Base-by-base conservation (phyloP, 2,329 filamentous ascomycete species). In the Pezicula radicicola region DNA sequence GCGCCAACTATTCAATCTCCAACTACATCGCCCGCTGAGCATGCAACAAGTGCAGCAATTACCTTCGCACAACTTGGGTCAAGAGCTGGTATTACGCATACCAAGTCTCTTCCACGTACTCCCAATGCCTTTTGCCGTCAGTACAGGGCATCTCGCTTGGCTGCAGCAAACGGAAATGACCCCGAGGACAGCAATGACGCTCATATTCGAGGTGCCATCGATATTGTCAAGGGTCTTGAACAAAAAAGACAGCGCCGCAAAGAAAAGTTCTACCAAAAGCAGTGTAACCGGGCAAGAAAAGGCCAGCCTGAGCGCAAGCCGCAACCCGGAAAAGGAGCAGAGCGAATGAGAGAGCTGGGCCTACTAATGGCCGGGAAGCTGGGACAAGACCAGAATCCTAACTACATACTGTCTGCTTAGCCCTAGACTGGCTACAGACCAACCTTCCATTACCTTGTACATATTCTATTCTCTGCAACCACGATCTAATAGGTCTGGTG, bases 201-300 rank as follows among this genome's bases (percentile, higher is more conserved):
- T 40, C 91, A 94, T 57, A 81, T 90, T 9, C 88, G 94, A 56
- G 91, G 91, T n/a, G 92, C 94, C 35, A 95, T 99, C 60, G 94
- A 97, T 70, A 99, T 97, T 55, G 89, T 97, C 71, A 96, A 96
- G 70, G 94, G 94, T 8, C 81, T 99, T 1, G 94, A 99, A 74
- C 87, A 89, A 71, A 97, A 96, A 75, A 87, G 92, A 25, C 89
- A 94, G 73, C 86, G 94, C 58, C 88, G 94, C 61, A 91, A 88
- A 73, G 92, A 97, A 71, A 96, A 97, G 71, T 88, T 91, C 64
- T 87, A 89, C 67, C 87, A 92, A 63, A 94, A 96, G 69, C 88
- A 93, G 66, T 95, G 89, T 74, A 87, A 91, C 67, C 89, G 91
- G 63, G 87, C 86, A 52, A 84, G 85, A 58, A 80, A 91, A 65